Base-by-base conservation (phyloP, 2,329 filamentous ascomycete genomes). In the Xylaria polymorpha region DNA sequence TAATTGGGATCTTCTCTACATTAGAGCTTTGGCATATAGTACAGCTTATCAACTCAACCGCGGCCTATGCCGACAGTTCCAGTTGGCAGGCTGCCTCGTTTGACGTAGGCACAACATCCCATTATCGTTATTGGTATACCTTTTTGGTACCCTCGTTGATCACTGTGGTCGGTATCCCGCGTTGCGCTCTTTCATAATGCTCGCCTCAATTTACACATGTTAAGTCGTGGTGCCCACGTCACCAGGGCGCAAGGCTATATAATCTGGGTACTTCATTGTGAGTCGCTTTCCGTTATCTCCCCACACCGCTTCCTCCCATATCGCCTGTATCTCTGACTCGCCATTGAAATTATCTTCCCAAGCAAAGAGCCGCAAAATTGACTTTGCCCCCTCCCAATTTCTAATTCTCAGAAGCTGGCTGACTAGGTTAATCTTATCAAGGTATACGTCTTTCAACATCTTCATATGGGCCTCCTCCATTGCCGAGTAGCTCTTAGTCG, bases 241-340 rank as follows among this genome's bases (percentile, higher is more conserved):
- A 41, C 20, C 51, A 29, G 63, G 64, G 51, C 61, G 64, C 37
- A 67, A 62, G 64, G 62, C 61, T 67, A 64, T 65, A 67, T 66
- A 69, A 50, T 63, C 53, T 20, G 62, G 46, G 60, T 59, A 46
- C 51, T 72, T 48, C 61, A 64, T 61, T 67, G 71, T 72, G 39
- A 61, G 67, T 43, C 69, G 56, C 64, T 63, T 71, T 57, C 69
- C 59, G 18, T 74, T 71, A 43, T 72, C 72, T 61, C 71, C 68
- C 76, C 75, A 78, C 67, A 80, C 75, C 29, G 81, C 81, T 61
- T 81, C 77, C 62, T 83, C 79, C 82, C 82, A 84, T 44, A 84
- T 75, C 46, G 78, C 78, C 70, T 77, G 76, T 66, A 84, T 71
- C 64, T 82, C 81, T 41, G 73, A 73, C 64, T 84, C 82, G 35